These are phyloP conservation scores for Prunus campanulata DNA, from an alignment of 306 rosid species.

Conservation along the genomic window DNA sequence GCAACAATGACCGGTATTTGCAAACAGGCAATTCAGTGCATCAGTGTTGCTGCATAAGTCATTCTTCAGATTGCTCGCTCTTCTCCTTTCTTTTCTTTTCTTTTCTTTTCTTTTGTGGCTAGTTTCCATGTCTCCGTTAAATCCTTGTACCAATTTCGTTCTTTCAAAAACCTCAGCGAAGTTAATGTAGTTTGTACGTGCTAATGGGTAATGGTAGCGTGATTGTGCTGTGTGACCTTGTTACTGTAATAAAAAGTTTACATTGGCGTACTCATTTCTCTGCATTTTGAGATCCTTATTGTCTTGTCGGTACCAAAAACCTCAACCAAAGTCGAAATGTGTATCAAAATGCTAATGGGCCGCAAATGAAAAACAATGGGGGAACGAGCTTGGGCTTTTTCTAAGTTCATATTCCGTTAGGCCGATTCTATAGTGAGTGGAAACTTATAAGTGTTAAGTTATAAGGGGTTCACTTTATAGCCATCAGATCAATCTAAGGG, in stretches of 20 bases:
- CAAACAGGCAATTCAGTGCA: conserved; percentile 92
- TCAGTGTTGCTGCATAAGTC: conserved; percentile 68
- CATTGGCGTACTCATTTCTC: not conserved
- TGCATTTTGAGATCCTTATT: not conserved
- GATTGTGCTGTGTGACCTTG: not conserved
- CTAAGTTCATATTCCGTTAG: too few relatives aligned
- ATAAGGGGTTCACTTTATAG: too few relatives aligned
- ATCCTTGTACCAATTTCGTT: conserved; percentile 17
- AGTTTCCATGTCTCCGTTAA: conserved; percentile 6
- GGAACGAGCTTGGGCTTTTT: too few relatives aligned
- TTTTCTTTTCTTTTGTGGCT: conserved; percentile 1
- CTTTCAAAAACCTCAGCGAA: conserved; percentile 21
- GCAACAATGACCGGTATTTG: conserved; percentile 98
- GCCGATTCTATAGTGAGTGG: too few relatives aligned
- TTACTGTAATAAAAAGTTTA: conserved; percentile 9
- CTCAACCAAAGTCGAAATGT: too few relatives aligned
- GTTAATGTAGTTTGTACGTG: conserved; percentile 3
- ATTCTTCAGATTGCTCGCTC: not conserved
- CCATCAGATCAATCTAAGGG: too few relatives aligned
- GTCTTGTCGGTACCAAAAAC: not conserved
- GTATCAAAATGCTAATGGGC: too few relatives aligned
- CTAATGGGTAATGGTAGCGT: conserved; percentile 9
- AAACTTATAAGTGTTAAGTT: too few relatives aligned
- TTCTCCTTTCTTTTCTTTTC: not conserved
- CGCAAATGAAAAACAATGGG: too few relatives aligned